Percentiles rank a stretch among this genome's conserved stretches.
Conservation (phyloP, 345 rosid genomes). For the Moricandia moricandioides region DNA sequence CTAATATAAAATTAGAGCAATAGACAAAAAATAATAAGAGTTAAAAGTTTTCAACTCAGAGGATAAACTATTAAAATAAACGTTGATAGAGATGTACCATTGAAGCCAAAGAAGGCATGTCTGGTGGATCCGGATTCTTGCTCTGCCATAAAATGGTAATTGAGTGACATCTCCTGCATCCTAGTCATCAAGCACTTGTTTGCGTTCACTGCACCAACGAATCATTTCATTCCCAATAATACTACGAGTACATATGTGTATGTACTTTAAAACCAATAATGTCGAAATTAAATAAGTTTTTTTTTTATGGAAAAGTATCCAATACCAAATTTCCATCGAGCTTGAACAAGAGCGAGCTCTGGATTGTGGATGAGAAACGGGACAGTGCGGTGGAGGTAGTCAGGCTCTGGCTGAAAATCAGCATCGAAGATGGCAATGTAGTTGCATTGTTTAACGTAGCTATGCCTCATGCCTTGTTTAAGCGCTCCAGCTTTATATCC, state of each 20-base stretch:
- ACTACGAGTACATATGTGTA: neutral
- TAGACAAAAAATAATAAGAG: neutral
- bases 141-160: conserved; percentile 42
- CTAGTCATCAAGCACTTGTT: conserved; percentile 43
- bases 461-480: conserved; percentile 58
- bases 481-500: conserved; percentile 61
- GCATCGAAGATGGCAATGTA: conserved; percentile 55
- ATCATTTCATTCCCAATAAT: neutral
- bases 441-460: conserved; percentile 50
- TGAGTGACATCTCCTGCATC: conserved; percentile 46
- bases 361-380: conserved; percentile 50
- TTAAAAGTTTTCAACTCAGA: neutral
- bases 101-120: conserved; percentile 42
- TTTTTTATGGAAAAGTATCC: neutral
- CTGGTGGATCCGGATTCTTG: conserved; percentile 41
- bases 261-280: neutral
- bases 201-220: conserved; percentile 33
- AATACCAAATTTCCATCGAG: conserved; percentile 56
- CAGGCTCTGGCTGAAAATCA: conserved; percentile 57
- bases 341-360: conserved; percentile 50
- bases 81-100: conserved; percentile 24
- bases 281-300: neutral
- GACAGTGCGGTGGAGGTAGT: conserved; percentile 44
- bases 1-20: neutral
- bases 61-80: conserved; percentile 10